phyloP scores from a whole-genome alignment of 805 yeast species.

The Yarrowia sp. region DNA sequence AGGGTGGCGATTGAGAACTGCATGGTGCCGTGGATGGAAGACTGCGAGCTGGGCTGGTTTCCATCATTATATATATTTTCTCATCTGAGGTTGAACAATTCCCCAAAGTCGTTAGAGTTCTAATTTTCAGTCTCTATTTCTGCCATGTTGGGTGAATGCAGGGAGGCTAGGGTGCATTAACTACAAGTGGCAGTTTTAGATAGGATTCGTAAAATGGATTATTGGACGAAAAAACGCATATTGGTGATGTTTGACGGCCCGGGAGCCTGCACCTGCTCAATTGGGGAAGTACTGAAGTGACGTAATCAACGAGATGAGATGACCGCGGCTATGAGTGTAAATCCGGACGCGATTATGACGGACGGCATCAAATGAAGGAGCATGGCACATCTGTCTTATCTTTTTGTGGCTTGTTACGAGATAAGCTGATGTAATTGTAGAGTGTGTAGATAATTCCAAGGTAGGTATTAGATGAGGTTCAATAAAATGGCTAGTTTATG shows the following conservation, averaged over 20 bases:
- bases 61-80: background rate
- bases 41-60: background rate
- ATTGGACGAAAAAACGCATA: no score
- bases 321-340: background rate
- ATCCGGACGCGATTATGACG: background rate
- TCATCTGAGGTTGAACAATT: background rate
- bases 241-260: background rate
- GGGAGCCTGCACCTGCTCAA: background rate
- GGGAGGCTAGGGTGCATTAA: conserved; percentile 14
- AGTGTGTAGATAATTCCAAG: no score
- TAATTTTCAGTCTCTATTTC: background rate
- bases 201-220: background rate
- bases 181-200: background rate
- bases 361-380: no score
- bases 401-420: no score
- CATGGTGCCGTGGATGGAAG: background rate
- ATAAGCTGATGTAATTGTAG: no score
- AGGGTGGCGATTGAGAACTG: conserved; percentile 13
- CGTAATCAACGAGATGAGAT: background rate
- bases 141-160: background rate
- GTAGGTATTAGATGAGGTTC: background rate
- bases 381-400: no score
- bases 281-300: background rate
- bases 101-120: background rate
- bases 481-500: background rate